Evolutionary conservation across 495 filamentous ascomycete species (phyloP), one percentile per base, ranked within the genome.

Genomic region (Penicillium paxilli): DNA sequence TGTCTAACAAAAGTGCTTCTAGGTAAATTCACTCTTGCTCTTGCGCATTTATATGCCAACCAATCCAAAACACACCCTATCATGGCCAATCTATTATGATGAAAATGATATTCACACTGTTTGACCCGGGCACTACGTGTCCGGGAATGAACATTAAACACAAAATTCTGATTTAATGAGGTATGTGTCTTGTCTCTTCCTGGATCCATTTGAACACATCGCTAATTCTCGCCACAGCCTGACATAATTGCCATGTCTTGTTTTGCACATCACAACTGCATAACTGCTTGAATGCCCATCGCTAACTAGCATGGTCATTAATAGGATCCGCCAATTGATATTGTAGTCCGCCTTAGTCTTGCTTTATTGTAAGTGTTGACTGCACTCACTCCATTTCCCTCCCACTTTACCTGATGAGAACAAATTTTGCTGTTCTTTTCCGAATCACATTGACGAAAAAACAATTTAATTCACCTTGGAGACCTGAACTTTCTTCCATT

Each of bases 161-260:
- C 79, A 86, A 90, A 93, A 94, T 87, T 96, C 92, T 96, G 92
- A 96, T 96, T 92, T 95, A 95, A 94, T 94, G 89, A 93, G 89
- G 88, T 92, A 78, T 74, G 82, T 78, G 19, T 10, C 24, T 23
- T 9, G 20, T 8, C 4, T 35, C n/a, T 45, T 3, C 21, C 22
- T n/a, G 26, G 2, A n/a, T 22, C 4, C 14, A 23, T 0, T 16
- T 12, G 37, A 12, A 47, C 26, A 22, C 17, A n/a, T 37, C 62
- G 66, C 82, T 87, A 66, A 85, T 73, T 44, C 19, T 49, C 10
- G 44, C 23, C 44, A 35, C 47, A 78, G 75, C 71, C 76, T 79
- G 75, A 77, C 58, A 62, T 68, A 71, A 69, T 71, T 76, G 70
- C 72, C 68, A 73, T 63, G 62, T 66, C 57, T 63, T 63, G 30